Percentiles rank a stretch among this genome's conserved stretches.
phyloP scores from a whole-genome alignment of 2,329 filamentous ascomycete species.

The Exophiala lecanii-corni region DNA sequence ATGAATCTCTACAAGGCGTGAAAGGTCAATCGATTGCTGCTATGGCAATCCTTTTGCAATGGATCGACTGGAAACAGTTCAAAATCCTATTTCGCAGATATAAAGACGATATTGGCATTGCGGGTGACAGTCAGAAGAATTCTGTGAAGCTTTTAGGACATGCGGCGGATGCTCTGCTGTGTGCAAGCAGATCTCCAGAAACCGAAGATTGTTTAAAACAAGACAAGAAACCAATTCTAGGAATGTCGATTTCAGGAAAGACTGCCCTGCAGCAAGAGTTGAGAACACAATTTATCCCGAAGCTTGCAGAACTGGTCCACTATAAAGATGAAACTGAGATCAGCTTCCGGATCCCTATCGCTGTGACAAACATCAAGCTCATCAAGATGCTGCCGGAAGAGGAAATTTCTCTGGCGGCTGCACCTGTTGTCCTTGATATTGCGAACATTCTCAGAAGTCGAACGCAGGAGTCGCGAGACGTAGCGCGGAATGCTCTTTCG shows the following conservation, averaged over 20 bases:
- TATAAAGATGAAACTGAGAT: conserved; percentile 94
- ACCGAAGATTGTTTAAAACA: conserved; percentile 18
- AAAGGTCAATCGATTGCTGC: conserved; percentile 80
- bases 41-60: conserved; percentile 68
- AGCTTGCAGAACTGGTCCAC: conserved; percentile 78
- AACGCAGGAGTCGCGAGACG: conserved; percentile 80
- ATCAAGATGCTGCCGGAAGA: conserved; percentile 71
- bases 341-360: conserved; percentile 84
- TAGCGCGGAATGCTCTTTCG: conserved; percentile 80
- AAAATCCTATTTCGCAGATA: conserved; percentile 79
- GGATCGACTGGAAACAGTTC: conserved; percentile 87
- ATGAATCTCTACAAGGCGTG: conserved; percentile 73
- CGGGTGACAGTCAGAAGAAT: conserved; percentile 57
- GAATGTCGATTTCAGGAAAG: conserved; percentile 60
- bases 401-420: conserved; percentile 69
- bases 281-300: conserved; percentile 68
- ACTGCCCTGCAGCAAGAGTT: conserved; percentile 69
- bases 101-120: conserved; percentile 74
- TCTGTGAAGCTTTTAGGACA: conserved; percentile 76
- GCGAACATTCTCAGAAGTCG: conserved; percentile 89
- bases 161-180: conserved; percentile 70
- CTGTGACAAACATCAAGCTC: conserved; percentile 82
- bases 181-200: conserved; percentile 42
- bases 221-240: conserved; percentile 43
- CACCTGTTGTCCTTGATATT: conserved; percentile 82